Percentiles rank a stretch among this genome's conserved stretches.
Conservation (phyloP, 1,284 basidiomycete species). For the Leccinum solheimii region DNA sequence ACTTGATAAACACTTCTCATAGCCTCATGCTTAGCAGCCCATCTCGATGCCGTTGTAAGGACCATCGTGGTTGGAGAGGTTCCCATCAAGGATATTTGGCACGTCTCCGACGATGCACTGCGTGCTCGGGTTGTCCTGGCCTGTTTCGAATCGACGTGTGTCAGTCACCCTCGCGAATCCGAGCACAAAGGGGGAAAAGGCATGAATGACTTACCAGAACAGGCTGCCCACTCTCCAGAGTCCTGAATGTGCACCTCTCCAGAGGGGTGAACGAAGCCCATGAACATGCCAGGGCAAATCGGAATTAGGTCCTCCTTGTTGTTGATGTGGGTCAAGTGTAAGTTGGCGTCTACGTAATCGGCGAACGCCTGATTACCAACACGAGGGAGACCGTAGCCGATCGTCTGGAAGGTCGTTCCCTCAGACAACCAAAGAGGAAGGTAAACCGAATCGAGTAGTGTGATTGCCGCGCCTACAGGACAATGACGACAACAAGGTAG, state of each 20-base stretch:
- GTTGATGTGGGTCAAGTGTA: too few species aligned
- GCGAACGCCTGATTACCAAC: too few species aligned
- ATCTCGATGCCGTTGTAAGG: constrained; percentile 61
- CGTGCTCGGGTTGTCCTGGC: constrained; percentile 55
- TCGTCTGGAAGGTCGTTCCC: too few species aligned
- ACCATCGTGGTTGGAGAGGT: constrained; percentile 51
- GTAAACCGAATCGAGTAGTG: too few species aligned
- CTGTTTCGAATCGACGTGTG: constrained; percentile 47
- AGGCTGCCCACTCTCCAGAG: constrained; percentile 46
- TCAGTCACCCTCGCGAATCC: constrained; percentile 55
- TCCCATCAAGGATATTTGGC: constrained; percentile 47
- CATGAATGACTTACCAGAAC: constrained; percentile 39
- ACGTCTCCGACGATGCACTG: constrained; percentile 62
- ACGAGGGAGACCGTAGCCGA: too few species aligned
- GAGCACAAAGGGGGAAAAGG: constrained; percentile 31
- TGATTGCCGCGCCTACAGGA: too few species aligned
- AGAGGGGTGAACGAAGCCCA: constrained; percentile 55
- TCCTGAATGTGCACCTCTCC: constrained; percentile 62
- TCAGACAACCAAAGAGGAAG: too few species aligned
- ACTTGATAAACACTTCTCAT: too few species aligned
- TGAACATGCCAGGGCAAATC: constrained; percentile 48
- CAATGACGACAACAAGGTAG: too few species aligned
- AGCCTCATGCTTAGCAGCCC: constrained; percentile 33
- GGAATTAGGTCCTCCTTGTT: too few species aligned
- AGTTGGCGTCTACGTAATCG: too few species aligned